Percentiles rank a stretch among this genome's conserved stretches.
Conservation (phyloP, 1,139 yeast genomes). For the Geotrichum candidum region DNA sequence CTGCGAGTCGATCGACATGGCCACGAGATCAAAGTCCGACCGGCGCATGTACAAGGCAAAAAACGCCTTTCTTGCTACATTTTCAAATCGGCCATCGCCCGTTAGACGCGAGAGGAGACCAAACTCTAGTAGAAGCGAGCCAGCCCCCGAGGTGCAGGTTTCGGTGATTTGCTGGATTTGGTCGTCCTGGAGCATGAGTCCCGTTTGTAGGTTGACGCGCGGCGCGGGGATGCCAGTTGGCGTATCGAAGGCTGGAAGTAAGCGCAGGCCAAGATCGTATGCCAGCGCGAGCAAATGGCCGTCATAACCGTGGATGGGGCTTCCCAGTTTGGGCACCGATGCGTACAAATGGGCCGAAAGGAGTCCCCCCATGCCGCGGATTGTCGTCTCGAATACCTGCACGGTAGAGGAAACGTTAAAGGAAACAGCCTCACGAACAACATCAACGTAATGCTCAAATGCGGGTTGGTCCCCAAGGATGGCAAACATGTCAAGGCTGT, state of each 20-base stretch:
- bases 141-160: slow-evolving; percentile 84
- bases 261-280: slow-evolving; percentile 59
- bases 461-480: slow-evolving; percentile 58
- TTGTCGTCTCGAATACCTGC: slow-evolving; percentile 82
- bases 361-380: slow-evolving; percentile 73
- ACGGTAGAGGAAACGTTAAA: slow-evolving; percentile 65
- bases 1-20: slow-evolving; percentile 69
- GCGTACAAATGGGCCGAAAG: slow-evolving; percentile 72
- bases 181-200: slow-evolving; percentile 38
- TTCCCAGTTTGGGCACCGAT: slow-evolving; percentile 49
- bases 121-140: slow-evolving; percentile 75
- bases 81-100: slow-evolving; percentile 65
- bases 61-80: slow-evolving; percentile 56
- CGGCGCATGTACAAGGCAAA: slow-evolving; percentile 66
- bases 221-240: slow-evolving; percentile 63
- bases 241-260: slow-evolving; percentile 62
- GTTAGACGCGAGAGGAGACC: slow-evolving; percentile 67
- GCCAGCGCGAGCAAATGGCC: slow-evolving; percentile 69
- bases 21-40: slow-evolving; percentile 57
- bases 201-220: slow-evolving; percentile 56
- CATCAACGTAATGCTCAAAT: slow-evolving; percentile 46
- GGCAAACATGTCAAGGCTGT: slow-evolving; percentile 72
- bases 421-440: slow-evolving; percentile 40
- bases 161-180: slow-evolving; percentile 40
- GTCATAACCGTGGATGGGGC: slow-evolving; percentile 46